Evolutionary conservation across 345 rosid genomes (phyloP).

Genomic region (Eucalyptus marginata): DNA sequence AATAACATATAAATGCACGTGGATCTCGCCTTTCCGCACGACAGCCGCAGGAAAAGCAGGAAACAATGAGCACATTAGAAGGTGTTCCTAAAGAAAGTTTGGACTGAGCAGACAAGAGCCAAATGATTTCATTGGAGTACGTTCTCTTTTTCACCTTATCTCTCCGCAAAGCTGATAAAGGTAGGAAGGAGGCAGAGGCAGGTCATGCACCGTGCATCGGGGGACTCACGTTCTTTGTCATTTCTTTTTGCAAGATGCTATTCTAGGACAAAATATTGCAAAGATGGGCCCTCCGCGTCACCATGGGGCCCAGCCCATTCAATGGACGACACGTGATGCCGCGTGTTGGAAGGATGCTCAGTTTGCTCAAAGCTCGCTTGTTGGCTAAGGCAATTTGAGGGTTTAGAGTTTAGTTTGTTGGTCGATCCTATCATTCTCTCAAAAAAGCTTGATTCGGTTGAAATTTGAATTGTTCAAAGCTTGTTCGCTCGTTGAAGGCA

Average conservation of each 20-base stretch:
- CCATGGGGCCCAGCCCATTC: neutral
- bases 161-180: neutral
- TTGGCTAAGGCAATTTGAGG: neutral
- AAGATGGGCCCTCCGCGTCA: neutral
- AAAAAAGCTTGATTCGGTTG: neutral
- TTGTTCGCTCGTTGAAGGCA: neutral
- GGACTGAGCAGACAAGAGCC: neutral
- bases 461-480: neutral
- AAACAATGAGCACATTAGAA: neutral
- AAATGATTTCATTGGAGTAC: neutral
- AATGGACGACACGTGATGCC: neutral
- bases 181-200: accelerated
- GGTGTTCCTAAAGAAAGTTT: neutral
- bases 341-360: neutral
- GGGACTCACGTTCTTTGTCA: neutral
- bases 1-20: neutral
- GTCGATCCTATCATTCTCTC: neutral
- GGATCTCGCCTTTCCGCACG: neutral
- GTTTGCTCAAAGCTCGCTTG: neutral
- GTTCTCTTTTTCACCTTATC: neutral
- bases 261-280: neutral
- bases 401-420: neutral
- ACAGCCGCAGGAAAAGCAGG: neutral
- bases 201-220: neutral
- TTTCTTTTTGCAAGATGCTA: neutral